These are phyloP conservation scores for Inga oerstediana DNA, from an alignment of 306 rosid species.

Conservation along the genomic window DNA sequence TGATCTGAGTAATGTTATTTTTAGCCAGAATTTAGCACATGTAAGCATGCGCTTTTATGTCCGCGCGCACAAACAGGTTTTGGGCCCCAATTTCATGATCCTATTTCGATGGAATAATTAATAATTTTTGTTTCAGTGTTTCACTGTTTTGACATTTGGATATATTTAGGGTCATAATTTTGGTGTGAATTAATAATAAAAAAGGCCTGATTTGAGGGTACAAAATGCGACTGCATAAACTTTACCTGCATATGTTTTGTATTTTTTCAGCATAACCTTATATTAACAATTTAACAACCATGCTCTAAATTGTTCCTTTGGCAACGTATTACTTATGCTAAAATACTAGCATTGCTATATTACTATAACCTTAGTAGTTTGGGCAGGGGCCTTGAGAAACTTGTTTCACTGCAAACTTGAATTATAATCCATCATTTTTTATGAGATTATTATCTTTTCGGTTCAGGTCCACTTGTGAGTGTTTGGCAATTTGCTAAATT, in stretches of 20 bases:
- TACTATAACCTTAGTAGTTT: neutral
- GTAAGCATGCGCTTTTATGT: too few species aligned
- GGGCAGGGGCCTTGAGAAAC: neutral
- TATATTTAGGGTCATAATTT: neutral
- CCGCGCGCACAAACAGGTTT: too few species aligned
- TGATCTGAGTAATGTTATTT: neutral
- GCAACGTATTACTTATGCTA: conserved; percentile 3
- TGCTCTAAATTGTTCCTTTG: conserved; percentile 14
- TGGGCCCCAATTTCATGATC: too few species aligned
- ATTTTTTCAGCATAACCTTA: neutral
- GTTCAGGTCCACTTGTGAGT: conserved; percentile 51
- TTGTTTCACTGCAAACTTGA: conserved; percentile 20
- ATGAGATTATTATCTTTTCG: neutral
- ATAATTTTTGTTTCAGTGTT: neutral
- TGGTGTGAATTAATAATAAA: conserved; percentile 14
- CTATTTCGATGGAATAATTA: too few species aligned
- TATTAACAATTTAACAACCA: neutral
- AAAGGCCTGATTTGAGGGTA: conserved; percentile 11
- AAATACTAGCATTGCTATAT: neutral
- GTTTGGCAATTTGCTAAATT: too few species aligned
- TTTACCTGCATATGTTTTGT: neutral
- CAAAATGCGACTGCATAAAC: conserved; percentile 9
- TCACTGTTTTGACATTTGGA: neutral
- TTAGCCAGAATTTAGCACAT: neutral
- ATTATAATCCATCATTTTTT: neutral